These are phyloP conservation scores for Malassezia equina DNA, from an alignment of 1,284 basidiomycete species.

Conservation along the genomic window DNA sequence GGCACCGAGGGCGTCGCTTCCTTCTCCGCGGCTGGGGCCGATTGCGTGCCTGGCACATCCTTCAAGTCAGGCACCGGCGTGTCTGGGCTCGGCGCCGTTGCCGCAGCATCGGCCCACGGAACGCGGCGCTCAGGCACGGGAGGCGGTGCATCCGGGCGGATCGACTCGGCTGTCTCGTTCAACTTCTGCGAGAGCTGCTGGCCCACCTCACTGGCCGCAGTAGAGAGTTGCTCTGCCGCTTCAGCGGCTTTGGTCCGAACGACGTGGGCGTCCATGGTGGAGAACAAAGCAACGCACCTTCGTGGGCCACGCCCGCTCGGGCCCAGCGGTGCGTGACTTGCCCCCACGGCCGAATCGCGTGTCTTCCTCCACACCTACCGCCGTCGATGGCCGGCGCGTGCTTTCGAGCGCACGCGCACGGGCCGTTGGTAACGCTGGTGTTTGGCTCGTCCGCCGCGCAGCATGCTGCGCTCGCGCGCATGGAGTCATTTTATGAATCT, in stretches of 20 bases:
- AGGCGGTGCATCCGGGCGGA: neutral
- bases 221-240: neutral
- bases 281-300: neutral
- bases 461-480: constrained; percentile 33
- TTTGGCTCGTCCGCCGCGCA: constrained; percentile 28
- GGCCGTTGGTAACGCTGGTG: constrained; percentile 34
- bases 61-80: neutral
- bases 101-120: no score
- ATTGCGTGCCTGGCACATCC: no score
- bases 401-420: constrained; percentile 7
- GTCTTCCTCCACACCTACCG: neutral
- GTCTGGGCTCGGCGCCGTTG: neutral
- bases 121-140: neutral
- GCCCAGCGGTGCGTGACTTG: neutral
- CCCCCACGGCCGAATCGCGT: neutral
- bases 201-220: neutral
- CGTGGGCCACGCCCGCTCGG: neutral
- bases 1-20: no score
- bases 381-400: neutral
- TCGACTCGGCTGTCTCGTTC: constrained; percentile 7
- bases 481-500: constrained; percentile 43
- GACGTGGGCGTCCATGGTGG: neutral
- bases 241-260: neutral
- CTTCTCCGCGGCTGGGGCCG: no score
- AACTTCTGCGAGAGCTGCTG: neutral